phyloP scores from a whole-genome alignment of 805 yeast species.

The Candida suzukii region DNA sequence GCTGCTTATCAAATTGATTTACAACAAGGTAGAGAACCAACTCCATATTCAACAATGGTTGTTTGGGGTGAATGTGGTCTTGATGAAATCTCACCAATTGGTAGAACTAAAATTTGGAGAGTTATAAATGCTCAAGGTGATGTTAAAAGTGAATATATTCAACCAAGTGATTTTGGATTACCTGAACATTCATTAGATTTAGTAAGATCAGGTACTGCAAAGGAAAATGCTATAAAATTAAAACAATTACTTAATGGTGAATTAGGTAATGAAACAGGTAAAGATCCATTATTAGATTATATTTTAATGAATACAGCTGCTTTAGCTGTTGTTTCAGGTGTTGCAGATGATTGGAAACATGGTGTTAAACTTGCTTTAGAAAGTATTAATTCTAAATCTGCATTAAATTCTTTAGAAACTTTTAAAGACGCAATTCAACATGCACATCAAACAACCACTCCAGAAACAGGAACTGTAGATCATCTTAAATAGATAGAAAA shows the following conservation, averaged over 20 bases:
- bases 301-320: conserved; percentile 89
- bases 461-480: no score
- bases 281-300: conserved; percentile 75
- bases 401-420: conserved; percentile 47
- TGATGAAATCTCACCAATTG: conserved; percentile 92
- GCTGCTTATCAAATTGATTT: conserved; percentile 63
- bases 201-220: conserved; percentile 83
- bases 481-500: no score
- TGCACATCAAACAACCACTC: background rate
- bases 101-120: conserved; percentile 75
- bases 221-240: conserved; percentile 67
- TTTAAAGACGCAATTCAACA: conserved; percentile 30
- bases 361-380: conserved; percentile 73
- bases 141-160: conserved; percentile 31
- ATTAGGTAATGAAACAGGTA: conserved; percentile 31
- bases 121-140: conserved; percentile 30
- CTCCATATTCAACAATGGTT: conserved; percentile 53
- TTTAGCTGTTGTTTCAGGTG: conserved; percentile 70
- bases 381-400: conserved; percentile 62
- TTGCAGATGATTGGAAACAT: conserved; percentile 58
- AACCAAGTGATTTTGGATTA: conserved; percentile 78
- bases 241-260: conserved; percentile 36
- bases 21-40: conserved; percentile 30
- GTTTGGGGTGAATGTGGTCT: conserved; percentile 91
- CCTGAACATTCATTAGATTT: conserved; percentile 58